Base-by-base conservation (phyloP, 2,329 filamentous ascomycete genomes). In the Calonectria ilicicola region DNA sequence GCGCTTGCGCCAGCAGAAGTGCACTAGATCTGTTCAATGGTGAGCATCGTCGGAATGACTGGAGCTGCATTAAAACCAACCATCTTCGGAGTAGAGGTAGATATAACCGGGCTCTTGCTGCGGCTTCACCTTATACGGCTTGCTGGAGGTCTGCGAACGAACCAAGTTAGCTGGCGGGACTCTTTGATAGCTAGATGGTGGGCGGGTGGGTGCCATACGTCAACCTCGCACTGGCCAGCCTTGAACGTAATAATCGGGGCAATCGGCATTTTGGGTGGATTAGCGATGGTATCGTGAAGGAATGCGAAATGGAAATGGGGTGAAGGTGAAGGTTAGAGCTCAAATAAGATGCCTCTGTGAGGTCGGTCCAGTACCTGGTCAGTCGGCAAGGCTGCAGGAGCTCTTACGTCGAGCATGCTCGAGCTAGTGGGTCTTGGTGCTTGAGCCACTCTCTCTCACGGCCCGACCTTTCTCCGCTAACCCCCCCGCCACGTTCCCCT, bases 1-100 rank as follows among this genome's bases (percentile, higher is more conserved):
- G 77, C 97, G 93, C 80, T 94, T 92, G 77, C 96, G 93, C 97
- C 97, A 99, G 90, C 96, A 98, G 87, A 99, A 98, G 87, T 98
- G 96, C 73, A 98, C 89, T 73, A 99, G 91, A 65, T 98, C 94
- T 95, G 76, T n/a, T 51, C 51, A 32, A 19, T 29, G 67, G 60
- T 74, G 19, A 72, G 53, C 35, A 29, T 44, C 53, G 8, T 51
- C 47, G 47, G 27, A 17, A 12, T 10, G n/a, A 21, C 3, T 51
- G n/a, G 21, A 1, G 35, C 21, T 5, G n/a, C n/a, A 38, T 23
- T 40, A 21, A 5, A 62, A 67, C 82, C 70, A 81, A 93, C 93
- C 96, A 92, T 98, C 96, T 88, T 98, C 96, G 65, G 90, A 90
- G 85, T 97, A 98, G 67, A 98, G 92, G 84, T 97, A 98, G 82